Evolutionary conservation across 176 grass and related monocot genomes (phyloP), one percentile per base, ranked within the genome.

Genomic region (Oryza glumipatula): DNA sequence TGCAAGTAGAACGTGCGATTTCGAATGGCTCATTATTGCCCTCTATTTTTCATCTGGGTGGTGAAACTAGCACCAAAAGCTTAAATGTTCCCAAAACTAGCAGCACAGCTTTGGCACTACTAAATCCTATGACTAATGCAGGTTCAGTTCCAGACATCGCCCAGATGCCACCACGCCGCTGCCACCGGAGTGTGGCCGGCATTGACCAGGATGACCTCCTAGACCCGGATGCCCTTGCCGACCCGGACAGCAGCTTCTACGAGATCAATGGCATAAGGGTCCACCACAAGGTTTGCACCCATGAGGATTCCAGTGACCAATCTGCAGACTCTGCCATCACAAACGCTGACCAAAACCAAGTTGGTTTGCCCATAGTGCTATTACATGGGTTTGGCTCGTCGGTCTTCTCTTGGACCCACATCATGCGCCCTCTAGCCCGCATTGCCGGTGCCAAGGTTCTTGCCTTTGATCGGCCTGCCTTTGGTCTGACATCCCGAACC

Each of bases 321-420:
- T 85, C 90, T 17, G 80, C 51, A 16, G 46, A 74, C 2, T 4
- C 12, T 24, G 36, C 35, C 5, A 58, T 22, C 44, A 15, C 49
- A 6, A 67, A 4, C 7, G 72, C 28, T 38, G 48, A 14, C 10
- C 68, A 44, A 48, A 76, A 5, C 4, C 30, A 58, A 17, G 68
- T 89, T 38, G 67, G 77, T 44, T 76, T 95, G 64, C 93, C 93
- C 24, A 65, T 92, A 32, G 56, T 95, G 47, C 88, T 98, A 1
- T 86, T 98, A 38, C 93, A 98, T 22, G 96, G 96, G 26, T 98
- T 98, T 28, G 93, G 96, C 11, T 93, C 96, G 11, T 98, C 96
- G 0, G 44, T 95, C 30, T 98, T 98, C 82, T 96, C 96, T 35
- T 98, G 93, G 93, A 87, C 67, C 67, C 76, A 87, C 7, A 82